Conservation (phyloP, 345 rosid genomes). For the Carallia brachiata region DNA sequence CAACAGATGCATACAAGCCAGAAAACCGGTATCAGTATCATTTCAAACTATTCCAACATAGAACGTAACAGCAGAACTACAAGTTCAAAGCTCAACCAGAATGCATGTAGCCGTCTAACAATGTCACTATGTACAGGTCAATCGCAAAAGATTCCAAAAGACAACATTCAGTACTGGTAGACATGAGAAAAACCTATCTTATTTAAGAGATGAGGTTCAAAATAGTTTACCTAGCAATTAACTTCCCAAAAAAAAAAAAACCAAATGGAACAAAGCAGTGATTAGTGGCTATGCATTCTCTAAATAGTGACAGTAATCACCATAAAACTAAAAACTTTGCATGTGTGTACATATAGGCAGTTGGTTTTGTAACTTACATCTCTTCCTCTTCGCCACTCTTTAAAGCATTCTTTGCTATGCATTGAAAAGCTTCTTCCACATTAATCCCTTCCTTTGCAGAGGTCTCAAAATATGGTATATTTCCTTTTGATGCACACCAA, state of each 20-base stretch:
- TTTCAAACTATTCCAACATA: not conserved
- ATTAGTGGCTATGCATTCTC: not conserved
- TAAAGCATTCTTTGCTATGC: conserved; percentile 90
- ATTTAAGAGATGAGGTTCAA: not conserved
- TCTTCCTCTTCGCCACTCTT: conserved; percentile 95
- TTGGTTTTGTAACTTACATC: conserved; percentile 55
- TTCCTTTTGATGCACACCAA: conserved; percentile 98
- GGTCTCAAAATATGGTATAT: conserved; percentile 96
- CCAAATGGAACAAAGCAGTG: not conserved
- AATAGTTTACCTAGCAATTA: not conserved
- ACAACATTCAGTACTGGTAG: not conserved
- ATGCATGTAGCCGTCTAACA: not conserved
- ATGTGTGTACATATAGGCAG: not conserved
- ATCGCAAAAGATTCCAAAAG: not conserved
- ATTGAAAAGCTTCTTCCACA: conserved; percentile 95
- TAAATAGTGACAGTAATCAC: not conserved
- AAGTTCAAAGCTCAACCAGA: no score
- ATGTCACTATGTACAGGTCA: not conserved
- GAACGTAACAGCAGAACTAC: no score
- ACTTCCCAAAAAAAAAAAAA: not conserved
- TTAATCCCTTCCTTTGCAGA: conserved; percentile 97
- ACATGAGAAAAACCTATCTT: not conserved
- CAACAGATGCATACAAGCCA: conserved; percentile 3
- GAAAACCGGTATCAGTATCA: conserved; percentile 12
- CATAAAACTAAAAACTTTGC: not conserved